phyloP scores from a whole-genome alignment of 371 early-diverging fungal species.

The Rhizomucor pusillus region DNA sequence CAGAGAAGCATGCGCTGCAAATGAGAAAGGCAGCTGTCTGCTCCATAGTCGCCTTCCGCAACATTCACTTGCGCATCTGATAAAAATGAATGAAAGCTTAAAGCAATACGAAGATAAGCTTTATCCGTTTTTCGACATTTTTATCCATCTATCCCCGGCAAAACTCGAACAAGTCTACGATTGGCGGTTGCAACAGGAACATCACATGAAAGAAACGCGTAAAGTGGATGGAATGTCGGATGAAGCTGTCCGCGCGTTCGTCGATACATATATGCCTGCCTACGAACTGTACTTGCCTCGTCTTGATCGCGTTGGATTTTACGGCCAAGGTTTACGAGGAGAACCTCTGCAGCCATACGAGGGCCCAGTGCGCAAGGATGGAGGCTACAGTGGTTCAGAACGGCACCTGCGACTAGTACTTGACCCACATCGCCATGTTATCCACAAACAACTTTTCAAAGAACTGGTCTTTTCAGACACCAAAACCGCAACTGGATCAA shows the following conservation, averaged over 20 bases:
- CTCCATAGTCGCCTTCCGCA: constrained; percentile 3
- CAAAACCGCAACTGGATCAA: not conserved
- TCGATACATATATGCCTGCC: constrained; percentile 88
- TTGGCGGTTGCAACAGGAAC: constrained; percentile 90
- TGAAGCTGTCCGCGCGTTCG: constrained; percentile 77
- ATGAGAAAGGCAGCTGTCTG: not conserved
- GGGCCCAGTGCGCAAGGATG: constrained; percentile 27
- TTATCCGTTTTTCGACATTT: constrained; percentile 70
- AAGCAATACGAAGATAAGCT: constrained; percentile 49
- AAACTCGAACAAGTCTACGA: constrained; percentile 66
- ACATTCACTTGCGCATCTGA: constrained; percentile 39
- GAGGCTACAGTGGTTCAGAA: constrained; percentile 25
- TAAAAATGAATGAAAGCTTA: constrained; percentile 53
- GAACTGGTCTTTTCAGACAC: constrained; percentile 2
- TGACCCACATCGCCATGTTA: constrained; percentile 30
- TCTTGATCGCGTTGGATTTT: constrained; percentile 53
- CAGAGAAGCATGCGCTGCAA: not conserved
- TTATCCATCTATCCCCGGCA: constrained; percentile 68
- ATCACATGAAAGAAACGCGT: constrained; percentile 45
- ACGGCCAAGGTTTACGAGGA: constrained; percentile 23
- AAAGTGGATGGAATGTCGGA: constrained; percentile 60
- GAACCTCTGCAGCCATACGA: constrained; percentile 31
- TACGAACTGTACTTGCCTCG: constrained; percentile 76
- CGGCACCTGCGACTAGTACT: constrained; percentile 34
- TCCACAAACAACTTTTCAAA: constrained; percentile 14